Conservation (phyloP, 1,284 basidiomycete species). For the Leccinum laetum region DNA sequence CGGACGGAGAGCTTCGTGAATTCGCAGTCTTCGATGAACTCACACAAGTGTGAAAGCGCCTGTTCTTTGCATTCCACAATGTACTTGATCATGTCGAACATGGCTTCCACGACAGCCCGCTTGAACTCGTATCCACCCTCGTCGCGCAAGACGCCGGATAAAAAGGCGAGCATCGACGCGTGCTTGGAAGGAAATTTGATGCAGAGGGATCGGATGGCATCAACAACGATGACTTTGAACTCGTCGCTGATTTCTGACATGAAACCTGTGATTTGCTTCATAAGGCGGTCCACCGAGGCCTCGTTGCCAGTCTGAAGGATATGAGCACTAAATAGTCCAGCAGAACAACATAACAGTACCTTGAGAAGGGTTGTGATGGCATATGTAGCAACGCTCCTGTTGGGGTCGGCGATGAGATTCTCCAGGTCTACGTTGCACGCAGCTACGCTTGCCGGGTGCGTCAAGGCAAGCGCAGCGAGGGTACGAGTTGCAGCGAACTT, state of each 20-base stretch:
- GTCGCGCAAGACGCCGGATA: conserved; percentile 91
- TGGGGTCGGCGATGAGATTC: conserved; percentile 95
- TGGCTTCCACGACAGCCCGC: conserved; percentile 98
- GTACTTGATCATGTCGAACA: conserved; percentile 99
- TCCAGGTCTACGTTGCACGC: conserved; percentile 98
- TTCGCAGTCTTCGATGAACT: conserved; percentile 99
- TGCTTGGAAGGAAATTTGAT: conserved; percentile 99
- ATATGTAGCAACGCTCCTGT: conserved; percentile 97
- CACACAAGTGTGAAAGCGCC: conserved; percentile 98
- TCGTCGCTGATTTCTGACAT: conserved; percentile 99
- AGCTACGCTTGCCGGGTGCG: conserved; percentile 85
- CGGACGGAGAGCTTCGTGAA: conserved; percentile 99
- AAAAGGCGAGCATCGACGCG: conserved; percentile 92
- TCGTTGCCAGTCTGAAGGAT: conserved; percentile 88
- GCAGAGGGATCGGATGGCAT: conserved; percentile 97
- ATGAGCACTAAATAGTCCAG: conserved; percentile 6
- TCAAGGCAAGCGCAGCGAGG: conserved; percentile 84
- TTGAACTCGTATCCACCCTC: conserved; percentile 99
- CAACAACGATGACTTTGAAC: conserved; percentile 99
- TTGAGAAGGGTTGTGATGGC: conserved; percentile 99
- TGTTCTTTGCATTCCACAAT: conserved; percentile 95
- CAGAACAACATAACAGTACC: conserved; percentile 39
- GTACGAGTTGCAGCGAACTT: conserved; percentile 99
- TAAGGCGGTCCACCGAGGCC: conserved; percentile 96
- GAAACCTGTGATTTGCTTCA: conserved; percentile 99